Evolutionary conservation across 768 basidiomycete genomes (phyloP).

Genomic region (Vishniacozyma victoriae): DNA sequence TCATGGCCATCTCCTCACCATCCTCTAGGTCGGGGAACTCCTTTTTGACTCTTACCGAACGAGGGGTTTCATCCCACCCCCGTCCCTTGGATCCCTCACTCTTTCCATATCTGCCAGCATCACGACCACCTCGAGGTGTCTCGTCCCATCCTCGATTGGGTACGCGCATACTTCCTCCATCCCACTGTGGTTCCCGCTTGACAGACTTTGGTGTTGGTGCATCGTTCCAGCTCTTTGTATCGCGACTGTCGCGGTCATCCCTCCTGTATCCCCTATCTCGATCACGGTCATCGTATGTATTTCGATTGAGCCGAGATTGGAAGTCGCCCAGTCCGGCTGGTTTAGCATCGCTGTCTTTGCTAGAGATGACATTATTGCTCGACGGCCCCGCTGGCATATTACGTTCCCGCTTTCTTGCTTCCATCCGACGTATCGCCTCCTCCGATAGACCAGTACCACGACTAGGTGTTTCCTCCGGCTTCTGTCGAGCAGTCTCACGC

Average conservation of each 20-base stretch:
- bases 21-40: conserved; percentile 14
- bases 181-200: conserved; percentile 24
- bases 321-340: conserved; percentile 80
- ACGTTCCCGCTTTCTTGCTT: conserved; percentile 63
- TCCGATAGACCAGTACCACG: conserved; percentile 85
- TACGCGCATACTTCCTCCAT: conserved; percentile 70
- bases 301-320: conserved; percentile 82
- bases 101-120: conserved; percentile 57
- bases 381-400: conserved; percentile 18
- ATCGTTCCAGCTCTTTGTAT: conserved; percentile 40
- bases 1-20: conserved; percentile 49
- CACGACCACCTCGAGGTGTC: conserved; percentile 70
- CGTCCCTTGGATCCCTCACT: conserved; percentile 3
- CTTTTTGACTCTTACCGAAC: conserved; percentile 12
- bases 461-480: conserved; percentile 87
- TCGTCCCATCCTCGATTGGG: conserved; percentile 93
- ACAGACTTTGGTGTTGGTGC: conserved; percentile 42
- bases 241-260: conserved; percentile 3
- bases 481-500: conserved; percentile 60
- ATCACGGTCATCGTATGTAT: conserved; percentile 57
- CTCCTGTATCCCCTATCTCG: conserved; percentile 24
- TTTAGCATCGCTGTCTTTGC: conserved; percentile 8
- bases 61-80: conserved; percentile 45
- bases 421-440: conserved; percentile 61
- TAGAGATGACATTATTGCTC: conserved; percentile 1